Evolutionary conservation across 1,139 yeast genomes (phyloP).

Genomic region (Saccharomyces hybrid): DNA sequence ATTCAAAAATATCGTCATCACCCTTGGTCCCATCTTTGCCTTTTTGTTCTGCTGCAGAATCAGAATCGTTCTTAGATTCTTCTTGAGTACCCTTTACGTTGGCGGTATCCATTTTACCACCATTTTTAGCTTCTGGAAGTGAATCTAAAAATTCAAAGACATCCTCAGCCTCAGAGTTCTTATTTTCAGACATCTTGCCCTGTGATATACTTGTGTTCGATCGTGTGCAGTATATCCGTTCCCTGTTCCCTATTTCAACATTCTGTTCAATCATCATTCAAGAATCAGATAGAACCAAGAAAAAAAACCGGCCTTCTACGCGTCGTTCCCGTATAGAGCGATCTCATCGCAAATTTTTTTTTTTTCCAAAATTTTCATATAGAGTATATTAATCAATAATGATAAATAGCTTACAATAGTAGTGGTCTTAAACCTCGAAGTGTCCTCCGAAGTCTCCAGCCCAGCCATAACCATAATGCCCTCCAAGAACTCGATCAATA

Average conservation of each 20-base stretch:
- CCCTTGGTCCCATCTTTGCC: conserved; percentile 34
- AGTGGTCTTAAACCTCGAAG: background rate
- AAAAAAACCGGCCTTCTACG: background rate
- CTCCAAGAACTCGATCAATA: conserved; percentile 69
- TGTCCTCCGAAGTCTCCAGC: background rate
- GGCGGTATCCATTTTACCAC: conserved; percentile 1
- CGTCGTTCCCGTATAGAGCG: background rate
- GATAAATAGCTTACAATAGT: background rate
- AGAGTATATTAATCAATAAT: background rate
- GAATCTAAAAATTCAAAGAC: conserved; percentile 86
- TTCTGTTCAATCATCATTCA: background rate
- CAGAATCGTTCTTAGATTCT: conserved; percentile 11
- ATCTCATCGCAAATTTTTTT: conserved; percentile 6
- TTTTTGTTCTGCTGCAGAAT: conserved; percentile 22
- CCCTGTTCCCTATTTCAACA: background rate
- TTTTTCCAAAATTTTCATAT: background rate
- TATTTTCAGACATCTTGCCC: conserved; percentile 13
- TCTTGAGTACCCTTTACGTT: conserved; percentile 12
- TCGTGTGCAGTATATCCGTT: too few relatives aligned
- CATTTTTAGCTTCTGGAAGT: conserved; percentile 57
- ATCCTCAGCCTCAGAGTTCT: conserved; percentile 52
- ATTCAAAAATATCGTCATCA: conserved; percentile 73
- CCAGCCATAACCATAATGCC: conserved; percentile 43
- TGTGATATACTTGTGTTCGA: too few relatives aligned
- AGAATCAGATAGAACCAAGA: background rate